Evolutionary conservation across 352 stramenopile species (phyloP).

Genomic region (Phytophthora sp.): DNA sequence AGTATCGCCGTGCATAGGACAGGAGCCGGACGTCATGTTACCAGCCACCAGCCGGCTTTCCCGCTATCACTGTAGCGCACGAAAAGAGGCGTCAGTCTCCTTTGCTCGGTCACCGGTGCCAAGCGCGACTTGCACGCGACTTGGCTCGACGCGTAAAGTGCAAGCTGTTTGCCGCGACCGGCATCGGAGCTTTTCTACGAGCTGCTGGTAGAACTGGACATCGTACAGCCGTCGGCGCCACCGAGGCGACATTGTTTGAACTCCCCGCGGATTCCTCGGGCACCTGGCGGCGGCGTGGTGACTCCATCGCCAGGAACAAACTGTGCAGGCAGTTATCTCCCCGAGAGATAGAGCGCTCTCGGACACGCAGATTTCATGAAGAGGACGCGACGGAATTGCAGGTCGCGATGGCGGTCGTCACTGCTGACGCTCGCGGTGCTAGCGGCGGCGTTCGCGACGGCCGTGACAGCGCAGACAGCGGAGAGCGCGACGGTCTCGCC

Average conservation of each 20-base stretch:
- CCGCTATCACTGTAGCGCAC: constrained; percentile 2
- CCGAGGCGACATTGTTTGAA: constrained; percentile 12
- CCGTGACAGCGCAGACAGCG: constrained; percentile 11
- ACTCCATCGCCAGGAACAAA: constrained; percentile 10
- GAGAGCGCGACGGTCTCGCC: constrained; percentile 13
- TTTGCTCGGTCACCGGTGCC: constrained; percentile 13
- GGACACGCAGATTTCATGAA: constrained; percentile 21
- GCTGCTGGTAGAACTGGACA: constrained; percentile 35
- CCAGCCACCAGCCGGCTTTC: constrained; percentile 35
- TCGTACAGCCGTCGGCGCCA: no score
- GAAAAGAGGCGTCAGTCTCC: constrained; percentile 33
- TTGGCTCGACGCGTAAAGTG: neutral
- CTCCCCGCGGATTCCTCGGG: constrained; percentile 12
- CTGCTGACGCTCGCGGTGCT: constrained; percentile 23
- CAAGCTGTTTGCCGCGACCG: constrained; percentile 28
- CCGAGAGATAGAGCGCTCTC: constrained; percentile 1
- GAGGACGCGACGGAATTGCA: constrained; percentile 9
- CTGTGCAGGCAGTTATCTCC: constrained; percentile 17
- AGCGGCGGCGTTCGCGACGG: constrained; percentile 3
- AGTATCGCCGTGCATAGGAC: constrained; percentile 25
- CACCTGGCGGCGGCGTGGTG: constrained; percentile 4
- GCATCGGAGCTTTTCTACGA: neutral
- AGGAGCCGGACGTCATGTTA: constrained; percentile 24
- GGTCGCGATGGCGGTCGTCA: constrained; percentile 5
- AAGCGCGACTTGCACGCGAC: constrained; percentile 9